These are phyloP conservation scores for Lactifluus volemus DNA, from an alignment of 768 basidiomycete genomes.

Conservation along the genomic window DNA sequence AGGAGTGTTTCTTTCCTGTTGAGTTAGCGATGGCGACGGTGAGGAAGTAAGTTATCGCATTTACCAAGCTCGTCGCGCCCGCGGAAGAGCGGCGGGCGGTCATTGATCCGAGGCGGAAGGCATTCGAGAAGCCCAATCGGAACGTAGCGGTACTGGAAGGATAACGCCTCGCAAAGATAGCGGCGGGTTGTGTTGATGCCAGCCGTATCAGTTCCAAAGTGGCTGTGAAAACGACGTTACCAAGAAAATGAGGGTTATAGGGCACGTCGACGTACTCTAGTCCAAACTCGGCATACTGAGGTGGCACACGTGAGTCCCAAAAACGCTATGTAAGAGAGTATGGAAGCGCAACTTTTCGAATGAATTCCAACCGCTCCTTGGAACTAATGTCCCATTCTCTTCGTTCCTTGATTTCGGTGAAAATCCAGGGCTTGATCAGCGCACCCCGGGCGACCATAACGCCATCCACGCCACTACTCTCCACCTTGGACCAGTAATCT, in stretches of 20 bases:
- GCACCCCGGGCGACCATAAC: slow-evolving; percentile 95
- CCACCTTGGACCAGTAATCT: slow-evolving; percentile 70
- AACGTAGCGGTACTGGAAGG: slow-evolving; percentile 94
- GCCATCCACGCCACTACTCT: slow-evolving; percentile 82
- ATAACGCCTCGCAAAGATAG: slow-evolving; percentile 91
- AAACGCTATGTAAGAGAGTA: background rate
- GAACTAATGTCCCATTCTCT: slow-evolving; percentile 92
- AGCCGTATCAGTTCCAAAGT: slow-evolving; percentile 79
- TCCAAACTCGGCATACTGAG: slow-evolving; percentile 79
- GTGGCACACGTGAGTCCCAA: background rate
- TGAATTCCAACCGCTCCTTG: slow-evolving; percentile 69
- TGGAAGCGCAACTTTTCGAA: slow-evolving; percentile 49
- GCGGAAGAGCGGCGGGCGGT: slow-evolving; percentile 78
- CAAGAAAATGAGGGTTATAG: background rate
- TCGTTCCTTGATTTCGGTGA: slow-evolving; percentile 88
- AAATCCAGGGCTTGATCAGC: slow-evolving; percentile 93
- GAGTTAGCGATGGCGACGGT: background rate
- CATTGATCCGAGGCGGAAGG: slow-evolving; percentile 77
- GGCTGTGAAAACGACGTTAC: slow-evolving; percentile 32
- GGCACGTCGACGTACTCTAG: slow-evolving; percentile 44
- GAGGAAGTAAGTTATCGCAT: slow-evolving; percentile 22
- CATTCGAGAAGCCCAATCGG: slow-evolving; percentile 87
- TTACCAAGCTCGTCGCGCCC: slow-evolving; percentile 84
- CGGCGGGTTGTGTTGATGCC: slow-evolving; percentile 88
- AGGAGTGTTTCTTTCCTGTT: slow-evolving; percentile 62